Base-by-base conservation (phyloP, 352 stramenopile species). In the Phytopythium cucurbitacearum region DNA sequence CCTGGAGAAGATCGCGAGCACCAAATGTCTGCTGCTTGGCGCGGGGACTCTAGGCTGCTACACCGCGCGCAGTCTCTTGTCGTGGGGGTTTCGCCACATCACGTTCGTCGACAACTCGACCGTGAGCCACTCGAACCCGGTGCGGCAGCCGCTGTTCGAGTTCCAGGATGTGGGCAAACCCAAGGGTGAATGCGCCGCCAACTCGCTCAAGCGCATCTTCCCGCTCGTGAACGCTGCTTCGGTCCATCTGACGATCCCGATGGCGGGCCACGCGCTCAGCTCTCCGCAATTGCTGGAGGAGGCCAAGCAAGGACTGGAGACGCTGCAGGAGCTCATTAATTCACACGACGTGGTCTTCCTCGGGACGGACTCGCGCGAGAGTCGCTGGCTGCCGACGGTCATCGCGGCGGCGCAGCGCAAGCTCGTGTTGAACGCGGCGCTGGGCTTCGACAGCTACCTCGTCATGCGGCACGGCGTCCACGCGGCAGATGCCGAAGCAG, bases 341-440 rank as follows among this genome's bases (percentile, higher is more conserved):
- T 69, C 83, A 5, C 85, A 97, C 50, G 97, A 99, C 69, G 95
- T 98, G 32, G 67, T 99, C 1, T 99, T 98, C 65, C 58, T 99
- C 5, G 83, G 99, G 1, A 99, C 97, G 5, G 97, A 99, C 71
- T 99, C 96, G 15, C 83, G 97, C 37, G 97, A 99, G 62, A 98
- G 87, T 60, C 81, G 97, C 38, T 99, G 97, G 97, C 69, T 99
- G 2, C 97, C 97, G 8, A 99, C 96, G 21, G 87, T 99, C 5
- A 94, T 99, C 49, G 85, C 85, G 11, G 80, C 89, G 11, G 83
- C 89, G 7, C 89, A 98, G 52, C 73, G 93, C 46, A 99, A 98
- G 66, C 66, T 97, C 1, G 53, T 92, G 1, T 35, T 93, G 55
- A 94, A 94, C 58, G 63, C 79, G 7, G 84, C 83, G 7, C 62